A percentile compares a stretch with the other conserved stretches of the same genome.
These are phyloP conservation scores for Rhododendron simsii DNA, from an alignment of 148 eudicot genomes.

Conservation along the genomic window DNA sequence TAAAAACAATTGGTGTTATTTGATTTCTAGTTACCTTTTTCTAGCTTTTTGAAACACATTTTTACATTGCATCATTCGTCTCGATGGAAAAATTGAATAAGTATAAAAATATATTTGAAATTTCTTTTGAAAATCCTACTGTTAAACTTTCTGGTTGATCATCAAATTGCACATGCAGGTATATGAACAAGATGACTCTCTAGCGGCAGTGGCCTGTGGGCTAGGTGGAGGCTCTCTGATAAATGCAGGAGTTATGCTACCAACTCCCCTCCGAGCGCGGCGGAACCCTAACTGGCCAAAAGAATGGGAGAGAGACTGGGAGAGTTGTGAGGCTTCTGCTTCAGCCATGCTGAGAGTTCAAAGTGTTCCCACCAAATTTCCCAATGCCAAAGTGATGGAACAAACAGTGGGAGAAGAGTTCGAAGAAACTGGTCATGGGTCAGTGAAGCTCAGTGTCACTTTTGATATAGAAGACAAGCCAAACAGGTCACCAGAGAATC, in stretches of 20 bases:
- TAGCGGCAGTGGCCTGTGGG: slow-evolving; percentile 34
- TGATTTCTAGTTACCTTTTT: too few species aligned
- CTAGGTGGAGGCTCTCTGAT: slow-evolving; percentile 37
- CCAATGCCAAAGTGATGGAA: slow-evolving; percentile 27
- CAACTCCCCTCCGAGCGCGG: slow-evolving; percentile 23
- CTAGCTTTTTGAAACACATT: too few species aligned
- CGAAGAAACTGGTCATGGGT: slow-evolving; percentile 4
- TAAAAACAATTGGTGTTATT: too few species aligned
- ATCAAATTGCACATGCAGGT: not conserved
- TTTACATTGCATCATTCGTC: too few species aligned
- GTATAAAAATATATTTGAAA: too few species aligned
- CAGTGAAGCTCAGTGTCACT: slow-evolving; percentile 25
- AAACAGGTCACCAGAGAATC: not conserved
- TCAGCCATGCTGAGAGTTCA: slow-evolving; percentile 29
- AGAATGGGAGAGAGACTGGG: slow-evolving; percentile 38
- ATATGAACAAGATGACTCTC: slow-evolving; percentile 18
- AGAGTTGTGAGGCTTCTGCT: slow-evolving; percentile 22
- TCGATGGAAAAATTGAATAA: too few species aligned
- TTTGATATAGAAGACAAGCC: slow-evolving; percentile 25
- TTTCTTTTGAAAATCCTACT: too few species aligned
- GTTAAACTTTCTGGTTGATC: not conserved
- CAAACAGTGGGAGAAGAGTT: slow-evolving; percentile 22
- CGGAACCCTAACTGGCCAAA: slow-evolving; percentile 34
- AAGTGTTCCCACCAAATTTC: slow-evolving; percentile 21
- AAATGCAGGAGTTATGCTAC: slow-evolving; percentile 33